phyloP scores from a whole-genome alignment of 345 rosid genomes.

The Eucalyptus tenuipes region DNA sequence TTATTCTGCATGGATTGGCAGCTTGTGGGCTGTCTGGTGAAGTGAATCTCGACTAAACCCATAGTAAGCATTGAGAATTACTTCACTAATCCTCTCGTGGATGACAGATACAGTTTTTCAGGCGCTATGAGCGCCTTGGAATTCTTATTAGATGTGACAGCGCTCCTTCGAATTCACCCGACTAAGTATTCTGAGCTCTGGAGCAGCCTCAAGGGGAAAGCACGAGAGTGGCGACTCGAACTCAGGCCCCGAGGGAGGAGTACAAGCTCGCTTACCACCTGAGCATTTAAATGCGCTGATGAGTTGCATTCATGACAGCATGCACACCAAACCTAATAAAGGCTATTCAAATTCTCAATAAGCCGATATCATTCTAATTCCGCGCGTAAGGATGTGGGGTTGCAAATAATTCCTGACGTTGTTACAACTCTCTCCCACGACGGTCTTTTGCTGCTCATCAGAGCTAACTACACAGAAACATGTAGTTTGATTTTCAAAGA shows the following conservation, averaged over 20 bases:
- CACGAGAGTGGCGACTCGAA: background rate
- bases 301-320: background rate
- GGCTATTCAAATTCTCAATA: background rate
- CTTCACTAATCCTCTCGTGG: background rate
- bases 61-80: background rate
- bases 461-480: background rate
- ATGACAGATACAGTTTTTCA: background rate
- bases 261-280: background rate
- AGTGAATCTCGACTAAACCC: background rate
- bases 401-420: background rate
- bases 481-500: background rate
- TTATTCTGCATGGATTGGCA: background rate
- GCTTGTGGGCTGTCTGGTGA: background rate
- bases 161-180: background rate
- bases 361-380: background rate
- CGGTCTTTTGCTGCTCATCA: background rate
- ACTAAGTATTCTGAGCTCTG: background rate
- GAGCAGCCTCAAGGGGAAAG: background rate
- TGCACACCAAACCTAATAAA: fast-evolving
- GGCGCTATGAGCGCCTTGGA: background rate
- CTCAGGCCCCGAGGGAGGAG: background rate
- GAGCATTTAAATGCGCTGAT: background rate
- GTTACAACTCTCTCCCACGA: background rate
- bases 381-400: background rate
- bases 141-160: background rate